Conservation (phyloP, 2,329 filamentous ascomycete species). For the Alternaria metachromatica region DNA sequence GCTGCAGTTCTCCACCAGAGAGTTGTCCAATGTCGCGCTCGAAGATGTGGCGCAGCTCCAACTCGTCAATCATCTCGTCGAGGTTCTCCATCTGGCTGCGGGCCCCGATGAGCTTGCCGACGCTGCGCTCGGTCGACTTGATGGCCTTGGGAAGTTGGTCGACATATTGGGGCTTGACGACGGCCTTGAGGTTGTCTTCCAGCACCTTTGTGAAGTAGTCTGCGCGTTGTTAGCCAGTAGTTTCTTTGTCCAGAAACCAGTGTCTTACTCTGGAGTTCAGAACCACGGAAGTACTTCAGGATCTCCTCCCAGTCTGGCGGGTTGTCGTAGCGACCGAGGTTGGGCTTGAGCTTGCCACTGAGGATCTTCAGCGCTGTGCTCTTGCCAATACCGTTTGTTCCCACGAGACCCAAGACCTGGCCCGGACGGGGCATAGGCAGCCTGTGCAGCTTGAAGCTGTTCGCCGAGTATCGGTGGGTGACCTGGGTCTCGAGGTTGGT, state of each 20-base stretch:
- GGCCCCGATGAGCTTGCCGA: constrained; percentile 77
- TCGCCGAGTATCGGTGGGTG: constrained; percentile 97
- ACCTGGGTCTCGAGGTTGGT: constrained; percentile 99
- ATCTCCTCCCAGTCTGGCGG: constrained; percentile 99
- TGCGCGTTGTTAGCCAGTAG: constrained; percentile 47
- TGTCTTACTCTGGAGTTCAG: constrained; percentile 87
- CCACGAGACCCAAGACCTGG: constrained; percentile 93
- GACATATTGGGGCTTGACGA: constrained; percentile 99
- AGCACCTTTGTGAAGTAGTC: constrained; percentile 99
- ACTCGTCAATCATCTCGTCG: constrained; percentile 79
- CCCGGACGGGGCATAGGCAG: constrained; percentile 94
- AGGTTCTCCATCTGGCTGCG: constrained; percentile 80
- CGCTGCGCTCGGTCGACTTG: constrained; percentile 78
- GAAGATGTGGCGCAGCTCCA: constrained; percentile 88
- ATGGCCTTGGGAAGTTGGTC: constrained; percentile 96
- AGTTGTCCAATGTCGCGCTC: constrained; percentile 89
- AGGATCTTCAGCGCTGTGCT: constrained; percentile 99
- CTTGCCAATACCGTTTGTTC: constrained; percentile 99
- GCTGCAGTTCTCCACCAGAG: constrained; percentile 96
- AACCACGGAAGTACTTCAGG: constrained; percentile 96
- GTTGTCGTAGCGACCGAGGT: constrained; percentile 92
- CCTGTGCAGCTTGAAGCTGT: constrained; percentile 99
- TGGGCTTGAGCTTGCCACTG: constrained; percentile 97
- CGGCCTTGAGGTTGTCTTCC: constrained; percentile 95
- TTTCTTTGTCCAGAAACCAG: background rate